These are phyloP conservation scores for Eimeria sp. DNA, from an alignment of 169 alveolate genomes.

Conservation along the genomic window DNA sequence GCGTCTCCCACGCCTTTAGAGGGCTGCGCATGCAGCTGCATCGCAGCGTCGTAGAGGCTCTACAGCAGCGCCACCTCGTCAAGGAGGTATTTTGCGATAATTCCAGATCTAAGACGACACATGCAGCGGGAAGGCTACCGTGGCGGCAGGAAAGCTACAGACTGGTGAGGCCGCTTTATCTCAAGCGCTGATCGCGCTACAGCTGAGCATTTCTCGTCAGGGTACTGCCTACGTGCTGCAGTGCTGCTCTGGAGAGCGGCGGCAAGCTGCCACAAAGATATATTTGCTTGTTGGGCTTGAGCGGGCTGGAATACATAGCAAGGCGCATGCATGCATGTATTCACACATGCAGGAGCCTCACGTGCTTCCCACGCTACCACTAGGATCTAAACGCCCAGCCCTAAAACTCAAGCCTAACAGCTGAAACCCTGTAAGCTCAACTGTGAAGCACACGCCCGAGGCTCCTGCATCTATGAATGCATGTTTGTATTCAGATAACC, in stretches of 20 bases:
- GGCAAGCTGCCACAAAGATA: not conserved
- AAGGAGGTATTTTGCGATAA: constrained; percentile 19
- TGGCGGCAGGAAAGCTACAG: constrained; percentile 74
- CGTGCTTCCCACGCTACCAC: too few species aligned
- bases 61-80: constrained; percentile 46
- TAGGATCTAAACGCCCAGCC: too few species aligned
- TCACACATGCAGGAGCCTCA: too few species aligned
- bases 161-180: constrained; percentile 8
- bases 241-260: not conserved
- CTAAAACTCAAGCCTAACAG: not conserved
- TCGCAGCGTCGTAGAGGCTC: constrained; percentile 27
- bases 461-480: not conserved
- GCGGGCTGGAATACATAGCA: not conserved
- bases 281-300: not conserved
- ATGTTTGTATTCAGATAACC: constrained; percentile 15
- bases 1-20: constrained; percentile 18
- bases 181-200: not conserved
- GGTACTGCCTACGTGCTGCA: not conserved
- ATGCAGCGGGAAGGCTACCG: constrained; percentile 69
- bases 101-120: constrained; percentile 46
- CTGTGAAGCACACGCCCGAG: not conserved
- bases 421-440: not conserved
- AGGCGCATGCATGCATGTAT: too few species aligned
- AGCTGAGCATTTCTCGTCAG: not conserved
- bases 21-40: constrained; percentile 49